These are phyloP conservation scores for Suillus alpinus DNA, from an alignment of 768 basidiomycete genomes.

Conservation along the genomic window DNA sequence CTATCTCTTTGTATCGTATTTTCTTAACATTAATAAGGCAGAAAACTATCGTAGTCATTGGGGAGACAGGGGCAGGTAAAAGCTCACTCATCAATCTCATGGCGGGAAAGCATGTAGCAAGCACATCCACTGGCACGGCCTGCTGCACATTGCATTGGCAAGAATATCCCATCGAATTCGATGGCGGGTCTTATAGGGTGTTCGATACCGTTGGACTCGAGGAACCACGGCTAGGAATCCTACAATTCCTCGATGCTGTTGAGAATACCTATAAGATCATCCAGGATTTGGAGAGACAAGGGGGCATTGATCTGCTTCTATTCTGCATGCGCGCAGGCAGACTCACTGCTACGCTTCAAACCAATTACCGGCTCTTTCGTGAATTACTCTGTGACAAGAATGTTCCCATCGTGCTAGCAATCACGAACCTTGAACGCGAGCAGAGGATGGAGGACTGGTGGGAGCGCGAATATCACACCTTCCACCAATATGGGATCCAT, in stretches of 20 bases:
- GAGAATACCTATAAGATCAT: slow-evolving; percentile 33
- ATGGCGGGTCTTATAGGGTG: slow-evolving; percentile 17
- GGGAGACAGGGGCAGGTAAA: slow-evolving; percentile 37
- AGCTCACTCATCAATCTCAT: slow-evolving; percentile 32
- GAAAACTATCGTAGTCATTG: slow-evolving; percentile 40
- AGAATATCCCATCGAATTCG: slow-evolving; percentile 25
- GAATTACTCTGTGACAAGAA: slow-evolving; percentile 36
- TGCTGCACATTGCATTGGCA: slow-evolving; percentile 36
- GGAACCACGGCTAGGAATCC: slow-evolving; percentile 26
- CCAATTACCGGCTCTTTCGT: slow-evolving; percentile 38
- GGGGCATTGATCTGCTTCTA: slow-evolving; percentile 39
- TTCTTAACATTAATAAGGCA: not conserved
- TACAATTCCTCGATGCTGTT: slow-evolving; percentile 23
- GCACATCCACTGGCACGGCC: too few species aligned
- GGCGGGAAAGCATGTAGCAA: slow-evolving; percentile 19
- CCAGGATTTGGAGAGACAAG: slow-evolving; percentile 25
- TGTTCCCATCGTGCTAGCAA: slow-evolving; percentile 37
- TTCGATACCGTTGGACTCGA: slow-evolving; percentile 36
- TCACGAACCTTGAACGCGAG: slow-evolving; percentile 40
- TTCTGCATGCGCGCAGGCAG: slow-evolving; percentile 38
- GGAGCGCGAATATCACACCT: too few species aligned
- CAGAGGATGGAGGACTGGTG: slow-evolving; percentile 37
- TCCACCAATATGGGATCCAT: too few species aligned
- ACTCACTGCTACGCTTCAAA: slow-evolving; percentile 32
- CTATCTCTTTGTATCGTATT: not conserved